phyloP scores from a whole-genome alignment of 805 yeast genomes.

The Lipomyces orientalis region DNA sequence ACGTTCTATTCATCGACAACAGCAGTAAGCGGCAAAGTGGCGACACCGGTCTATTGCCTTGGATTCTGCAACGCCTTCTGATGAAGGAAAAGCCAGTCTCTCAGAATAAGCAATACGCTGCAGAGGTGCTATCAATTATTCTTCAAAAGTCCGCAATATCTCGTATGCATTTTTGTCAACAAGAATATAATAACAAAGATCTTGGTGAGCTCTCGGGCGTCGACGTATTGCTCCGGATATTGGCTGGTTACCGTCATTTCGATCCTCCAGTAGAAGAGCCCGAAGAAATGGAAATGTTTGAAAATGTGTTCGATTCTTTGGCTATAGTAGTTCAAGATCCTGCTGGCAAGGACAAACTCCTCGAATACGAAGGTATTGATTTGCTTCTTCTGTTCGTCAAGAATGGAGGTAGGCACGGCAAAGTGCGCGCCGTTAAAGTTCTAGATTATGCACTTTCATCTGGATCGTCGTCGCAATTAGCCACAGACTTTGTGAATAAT shows the following conservation, averaged over 20 bases:
- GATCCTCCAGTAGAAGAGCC: constrained; percentile 33
- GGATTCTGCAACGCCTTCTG: constrained; percentile 33
- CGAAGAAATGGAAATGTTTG: constrained; percentile 36
- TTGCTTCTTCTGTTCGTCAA: constrained; percentile 30
- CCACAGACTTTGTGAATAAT: constrained; percentile 32
- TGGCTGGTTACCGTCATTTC: constrained; percentile 29
- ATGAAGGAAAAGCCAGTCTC: constrained; percentile 33
- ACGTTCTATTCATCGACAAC: constrained; percentile 17
- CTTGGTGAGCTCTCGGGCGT: constrained; percentile 30
- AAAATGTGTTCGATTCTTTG: constrained; percentile 37
- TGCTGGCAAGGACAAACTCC: constrained; percentile 30
- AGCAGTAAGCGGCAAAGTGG: background rate
- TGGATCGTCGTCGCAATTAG: constrained; percentile 17
- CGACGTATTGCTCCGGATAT: constrained; percentile 32
- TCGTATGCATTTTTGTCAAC: constrained; percentile 13
- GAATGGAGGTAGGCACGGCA: constrained; percentile 32
- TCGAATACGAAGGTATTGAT: constrained; percentile 39
- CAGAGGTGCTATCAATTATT: constrained; percentile 38
- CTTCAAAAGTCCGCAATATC: constrained; percentile 26
- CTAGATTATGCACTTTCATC: constrained; percentile 36
- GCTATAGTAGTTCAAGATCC: constrained; percentile 31
- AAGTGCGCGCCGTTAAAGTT: constrained; percentile 30
- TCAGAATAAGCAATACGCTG: constrained; percentile 38
- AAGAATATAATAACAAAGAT: constrained; percentile 7
- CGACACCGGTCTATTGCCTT: constrained; percentile 34